Conservation (phyloP, 179 eudicot genomes). For the Silene noctiflora region DNA sequence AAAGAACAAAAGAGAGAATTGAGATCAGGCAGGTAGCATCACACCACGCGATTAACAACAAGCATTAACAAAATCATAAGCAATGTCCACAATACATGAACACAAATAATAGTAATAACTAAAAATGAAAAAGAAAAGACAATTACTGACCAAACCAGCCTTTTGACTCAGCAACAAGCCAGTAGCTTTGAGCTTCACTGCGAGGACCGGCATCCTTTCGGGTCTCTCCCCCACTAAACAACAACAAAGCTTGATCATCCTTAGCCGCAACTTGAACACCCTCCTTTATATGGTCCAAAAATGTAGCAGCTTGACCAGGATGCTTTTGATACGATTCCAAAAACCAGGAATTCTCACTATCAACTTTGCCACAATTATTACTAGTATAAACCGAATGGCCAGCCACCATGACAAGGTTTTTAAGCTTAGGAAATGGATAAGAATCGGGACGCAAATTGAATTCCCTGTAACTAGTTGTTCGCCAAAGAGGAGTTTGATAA, state of each 20-base stretch:
- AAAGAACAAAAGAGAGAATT: not conserved
- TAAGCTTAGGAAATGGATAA: constrained; percentile 59
- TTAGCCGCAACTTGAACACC: constrained; percentile 68
- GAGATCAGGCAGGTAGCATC: too few species aligned
- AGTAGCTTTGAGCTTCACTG: constrained; percentile 97
- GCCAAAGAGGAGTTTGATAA: constrained; percentile 36
- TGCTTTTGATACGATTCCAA: constrained; percentile 89
- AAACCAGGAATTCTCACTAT: constrained; percentile 86
- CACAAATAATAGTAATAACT: not conserved
- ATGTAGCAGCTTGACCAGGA: constrained; percentile 93
- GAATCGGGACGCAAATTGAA: constrained; percentile 19
- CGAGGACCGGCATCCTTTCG: constrained; percentile 96
- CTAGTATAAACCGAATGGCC: constrained; percentile 98
- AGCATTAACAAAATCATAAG: not conserved
- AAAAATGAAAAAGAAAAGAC: not conserved
- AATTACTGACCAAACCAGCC: constrained; percentile 82
- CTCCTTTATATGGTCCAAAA: constrained; percentile 68
- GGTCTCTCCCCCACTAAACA: constrained; percentile 98
- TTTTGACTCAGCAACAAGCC: constrained; percentile 90
- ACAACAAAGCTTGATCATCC: constrained; percentile 70
- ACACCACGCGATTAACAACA: not conserved
- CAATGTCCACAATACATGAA: not conserved
- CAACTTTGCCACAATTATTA: constrained; percentile 78
- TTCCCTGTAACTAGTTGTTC: constrained; percentile 33
- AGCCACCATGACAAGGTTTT: constrained; percentile 94